Evolutionary conservation across 2,329 filamentous ascomycete species (phyloP).

Genomic region (Endocalyx cinctus): DNA sequence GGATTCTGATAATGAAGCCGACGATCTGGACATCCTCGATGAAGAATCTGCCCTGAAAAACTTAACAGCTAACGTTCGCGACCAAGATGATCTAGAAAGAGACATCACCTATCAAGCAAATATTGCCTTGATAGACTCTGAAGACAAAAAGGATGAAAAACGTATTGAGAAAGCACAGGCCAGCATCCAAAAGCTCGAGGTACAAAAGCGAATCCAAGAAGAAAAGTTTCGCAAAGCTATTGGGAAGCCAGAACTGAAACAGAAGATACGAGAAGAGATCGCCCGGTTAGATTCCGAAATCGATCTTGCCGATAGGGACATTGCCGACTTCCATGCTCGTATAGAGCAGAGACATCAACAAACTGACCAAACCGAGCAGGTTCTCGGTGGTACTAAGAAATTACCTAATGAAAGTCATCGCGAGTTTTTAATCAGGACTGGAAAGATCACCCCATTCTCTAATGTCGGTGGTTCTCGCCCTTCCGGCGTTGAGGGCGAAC

Average conservation of each 20-base stretch:
- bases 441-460: conserved; percentile 95
- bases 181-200: conserved; percentile 56
- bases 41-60: conserved; percentile 58
- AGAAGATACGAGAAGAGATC: conserved; percentile 61
- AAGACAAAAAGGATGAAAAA: conserved; percentile 59
- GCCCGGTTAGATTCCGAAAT: conserved; percentile 62
- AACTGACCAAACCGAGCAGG: conserved; percentile 37
- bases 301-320: conserved; percentile 62
- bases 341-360: conserved; percentile 69
- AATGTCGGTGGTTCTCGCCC: conserved; percentile 64
- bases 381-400: conserved; percentile 48
- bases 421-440: conserved; percentile 89
- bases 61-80: conserved; percentile 65
- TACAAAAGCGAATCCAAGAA: conserved; percentile 56
- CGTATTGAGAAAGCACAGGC: conserved; percentile 55
- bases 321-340: conserved; percentile 73
- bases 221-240: conserved; percentile 40
- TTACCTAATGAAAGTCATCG: conserved; percentile 77
- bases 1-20: conserved; percentile 5
- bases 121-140: conserved; percentile 53
- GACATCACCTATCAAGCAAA: conserved; percentile 69
- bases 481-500: conserved; percentile 59
- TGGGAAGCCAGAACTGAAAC: conserved; percentile 45
- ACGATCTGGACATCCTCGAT: conserved; percentile 31
- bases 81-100: conserved; percentile 86